phyloP scores from a whole-genome alignment of 305 asterid species.

The Fraxinus albicans region DNA sequence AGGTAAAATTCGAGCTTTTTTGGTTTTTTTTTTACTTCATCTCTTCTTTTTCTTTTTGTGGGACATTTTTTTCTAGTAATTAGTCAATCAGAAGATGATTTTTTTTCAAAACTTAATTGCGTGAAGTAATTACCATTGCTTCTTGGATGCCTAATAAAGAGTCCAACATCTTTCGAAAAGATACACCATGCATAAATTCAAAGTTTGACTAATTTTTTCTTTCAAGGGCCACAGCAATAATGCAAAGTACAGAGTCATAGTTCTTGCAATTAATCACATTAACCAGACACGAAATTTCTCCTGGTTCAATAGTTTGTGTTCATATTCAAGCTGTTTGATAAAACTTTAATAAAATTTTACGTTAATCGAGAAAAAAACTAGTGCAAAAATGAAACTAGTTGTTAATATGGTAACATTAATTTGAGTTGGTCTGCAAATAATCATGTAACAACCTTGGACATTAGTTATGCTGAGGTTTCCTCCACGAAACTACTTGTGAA shows the following conservation, averaged over 20 bases:
- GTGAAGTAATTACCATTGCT: neutral
- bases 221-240: neutral
- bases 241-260: neutral
- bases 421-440: neutral
- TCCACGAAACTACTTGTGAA: constrained; percentile 20
- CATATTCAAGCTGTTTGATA: neutral
- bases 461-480: constrained; percentile 1
- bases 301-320: neutral
- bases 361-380: neutral
- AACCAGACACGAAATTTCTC: neutral
- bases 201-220: neutral
- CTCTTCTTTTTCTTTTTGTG: neutral
- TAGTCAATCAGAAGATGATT: neutral
- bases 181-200: neutral
- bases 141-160: neutral
- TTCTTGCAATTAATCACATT: neutral
- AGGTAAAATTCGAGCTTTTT: constrained; percentile 38
- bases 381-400: neutral
- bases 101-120: neutral
- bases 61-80: neutral
- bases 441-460: neutral
- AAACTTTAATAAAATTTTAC: too few relatives aligned
- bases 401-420: neutral
- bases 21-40: neutral
- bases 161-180: neutral